These are phyloP conservation scores for Cyanodermella asteris DNA, from an alignment of 2,329 filamentous ascomycete species.

Conservation along the genomic window DNA sequence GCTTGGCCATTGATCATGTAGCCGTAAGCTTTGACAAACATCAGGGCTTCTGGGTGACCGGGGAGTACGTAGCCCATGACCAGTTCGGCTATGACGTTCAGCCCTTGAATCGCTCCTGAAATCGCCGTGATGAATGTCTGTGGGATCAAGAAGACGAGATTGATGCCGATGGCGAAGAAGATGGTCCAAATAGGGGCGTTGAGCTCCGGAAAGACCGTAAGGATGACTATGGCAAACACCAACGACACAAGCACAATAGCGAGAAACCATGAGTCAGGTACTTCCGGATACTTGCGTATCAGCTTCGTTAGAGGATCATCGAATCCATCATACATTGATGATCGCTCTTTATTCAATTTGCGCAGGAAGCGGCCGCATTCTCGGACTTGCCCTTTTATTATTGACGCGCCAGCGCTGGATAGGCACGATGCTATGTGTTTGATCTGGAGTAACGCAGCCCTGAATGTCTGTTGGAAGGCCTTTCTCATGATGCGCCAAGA, in stretches of 20 bases:
- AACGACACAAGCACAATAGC: constrained; percentile 22
- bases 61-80: constrained; percentile 29
- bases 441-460: too few species aligned
- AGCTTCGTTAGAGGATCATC: too few species aligned
- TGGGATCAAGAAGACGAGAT: constrained; percentile 29
- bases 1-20: constrained; percentile 25
- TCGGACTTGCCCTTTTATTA: too few species aligned
- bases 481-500: too few species aligned
- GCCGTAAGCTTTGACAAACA: constrained; percentile 32
- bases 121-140: constrained; percentile 31
- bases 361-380: too few species aligned
- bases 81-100: constrained; percentile 33
- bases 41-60: constrained; percentile 31
- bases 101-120: too few species aligned
- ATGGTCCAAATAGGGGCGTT: constrained; percentile 30
- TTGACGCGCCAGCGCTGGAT: too few species aligned
- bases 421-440: too few species aligned
- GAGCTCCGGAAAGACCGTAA: constrained; percentile 29
- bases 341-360: too few species aligned
- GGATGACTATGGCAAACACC: constrained; percentile 25
- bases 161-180: constrained; percentile 28
- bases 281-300: constrained; percentile 23
- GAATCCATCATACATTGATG: too few species aligned
- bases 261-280: constrained; percentile 34
- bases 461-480: too few species aligned